Evolutionary conservation across 108 stramenopile genomes (phyloP), one percentile per base, ranked within the genome.

Genomic region (Epithemia pelagica): DNA sequence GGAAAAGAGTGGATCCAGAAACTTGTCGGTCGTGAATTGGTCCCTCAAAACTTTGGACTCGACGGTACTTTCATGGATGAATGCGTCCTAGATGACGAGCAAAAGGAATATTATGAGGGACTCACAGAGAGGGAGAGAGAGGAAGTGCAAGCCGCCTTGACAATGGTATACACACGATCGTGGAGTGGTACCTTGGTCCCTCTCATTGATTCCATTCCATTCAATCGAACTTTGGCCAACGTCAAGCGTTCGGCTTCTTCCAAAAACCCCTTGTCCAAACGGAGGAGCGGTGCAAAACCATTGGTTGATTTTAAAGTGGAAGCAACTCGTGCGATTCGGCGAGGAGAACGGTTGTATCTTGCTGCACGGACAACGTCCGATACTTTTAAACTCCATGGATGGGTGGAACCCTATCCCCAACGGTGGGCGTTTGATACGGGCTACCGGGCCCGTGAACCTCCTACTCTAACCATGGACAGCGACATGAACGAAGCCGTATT

Each of bases 381-480:
- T n/a, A 80, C 89, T 18, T 75, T 92, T 29, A 37, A 68, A 20
- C 73, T 82, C 61, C 88, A 69, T 78, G 91, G 91, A n/a, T 89
- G 89, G 66, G 86, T 92, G 0, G 91, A 92, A 70, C 23, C 28
- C 10, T 82, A 74, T 63, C 91, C 91, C 15, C 86, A 88, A 69
- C 60, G 81, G 19, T 91, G 84, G 84, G 59, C 84, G 56, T 85
- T 81, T 61, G 28, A 67, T 5, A 46, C 37, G 5, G 37, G 37
- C 37, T 46, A 46, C 37, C 56, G 15, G 10, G 37, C 5, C 15
- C 37, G 5, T 10, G 37, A 46, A 46, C 10, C 5, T 15, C 37
- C 37, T 10, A 15, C 15, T 15, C 5, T 15, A 10, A 15, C 15
- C 37, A 46, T 46, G 37, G 10, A 46, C 37, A 5, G 37, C 15